Evolutionary conservation across 2,329 filamentous ascomycete species (phyloP), one percentile per base, ranked within the genome.

Genomic region (Elsinoe fawcettii): DNA sequence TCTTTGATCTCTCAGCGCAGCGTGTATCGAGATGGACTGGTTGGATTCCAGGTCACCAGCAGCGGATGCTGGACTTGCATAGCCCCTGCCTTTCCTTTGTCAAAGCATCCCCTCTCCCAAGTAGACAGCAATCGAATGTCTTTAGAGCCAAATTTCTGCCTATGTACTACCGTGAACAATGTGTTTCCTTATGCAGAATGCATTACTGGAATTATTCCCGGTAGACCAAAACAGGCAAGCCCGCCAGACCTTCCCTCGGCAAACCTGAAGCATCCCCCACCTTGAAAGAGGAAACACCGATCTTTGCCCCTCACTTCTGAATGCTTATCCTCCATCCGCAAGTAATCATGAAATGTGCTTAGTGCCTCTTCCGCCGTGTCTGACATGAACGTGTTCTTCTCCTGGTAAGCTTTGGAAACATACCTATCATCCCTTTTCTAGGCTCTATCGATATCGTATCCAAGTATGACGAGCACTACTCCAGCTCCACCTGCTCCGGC

Each of bases 41-140:
- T 51, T 51, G 46, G 46, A 51, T 32, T 16, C 9, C 11, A 25
- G 25, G 25, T n/a, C 23, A n/a, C 23, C 11, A 30, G 7, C 46
- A 51, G 23, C 25, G 32, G 25, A 51, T 12, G 25, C 30, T 32
- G 23, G 20, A 23, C 30, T 53, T 53, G 49, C 30, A 36, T 37
- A 53, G 32, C 49, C 49, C 34, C 32, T 39, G 34, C 20, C 16
- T 53, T 53, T 53, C 49, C 49, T 53, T 53, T 37, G 49, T 53
- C 46, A 51, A 32, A 53, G 16, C 32, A 37, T 47, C 54, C 41
- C 54, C 54, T 36, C 54, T 56, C 54, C 34, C 23, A 47, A 47
- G 43, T 39, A 56, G 41, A 22, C 36, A 56, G 43, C 41, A 56
- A 49, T 49, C 54, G 12, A 56, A 22, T 11, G 43, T 34, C 41